A percentile compares a stretch with the other conserved stretches of the same genome.
phyloP scores from a whole-genome alignment of 441 rosid genomes.

The Populus trichocarpa region DNA sequence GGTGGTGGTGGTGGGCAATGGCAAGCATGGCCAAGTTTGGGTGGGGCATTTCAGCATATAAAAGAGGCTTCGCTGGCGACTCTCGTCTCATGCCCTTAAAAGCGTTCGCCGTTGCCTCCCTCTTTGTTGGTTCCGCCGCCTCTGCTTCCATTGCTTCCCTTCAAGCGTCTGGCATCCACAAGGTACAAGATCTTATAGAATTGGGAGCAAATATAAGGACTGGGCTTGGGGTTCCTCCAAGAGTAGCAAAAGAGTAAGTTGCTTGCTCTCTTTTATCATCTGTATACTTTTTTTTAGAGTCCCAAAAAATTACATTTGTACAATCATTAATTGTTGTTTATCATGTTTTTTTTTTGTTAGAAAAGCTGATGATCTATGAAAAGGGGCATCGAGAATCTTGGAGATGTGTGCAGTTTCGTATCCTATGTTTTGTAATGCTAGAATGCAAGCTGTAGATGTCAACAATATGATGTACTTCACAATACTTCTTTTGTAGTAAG shows the following conservation, averaged over 20 bases:
- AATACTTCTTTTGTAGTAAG: background rate
- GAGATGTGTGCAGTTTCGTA: background rate
- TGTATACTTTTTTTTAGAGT: background rate
- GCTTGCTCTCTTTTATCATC: background rate
- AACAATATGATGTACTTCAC: background rate
- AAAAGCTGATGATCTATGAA: constrained; percentile 14
- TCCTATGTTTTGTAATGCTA: background rate
- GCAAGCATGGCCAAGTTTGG: constrained; percentile 51
- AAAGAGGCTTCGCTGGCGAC: constrained; percentile 56
- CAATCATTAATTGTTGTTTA: background rate
- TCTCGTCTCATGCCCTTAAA: constrained; percentile 54
- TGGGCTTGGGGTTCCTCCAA: constrained; percentile 42
- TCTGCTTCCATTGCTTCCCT: constrained; percentile 52
- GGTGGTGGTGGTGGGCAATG: constrained; percentile 48
- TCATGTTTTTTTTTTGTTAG: background rate
- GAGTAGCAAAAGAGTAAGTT: constrained; percentile 27
- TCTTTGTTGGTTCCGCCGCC: constrained; percentile 66
- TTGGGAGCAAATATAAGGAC: constrained; percentile 54
- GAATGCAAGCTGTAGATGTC: background rate
- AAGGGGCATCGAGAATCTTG: background rate
- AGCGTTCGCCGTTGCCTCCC: constrained; percentile 68
- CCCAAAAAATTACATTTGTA: background rate
- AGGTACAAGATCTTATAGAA: constrained; percentile 67
- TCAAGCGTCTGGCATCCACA: constrained; percentile 59
- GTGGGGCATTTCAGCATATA: constrained; percentile 45